Conservation (phyloP, 2,329 filamentous ascomycete genomes). For the Calonectria leucothoes region DNA sequence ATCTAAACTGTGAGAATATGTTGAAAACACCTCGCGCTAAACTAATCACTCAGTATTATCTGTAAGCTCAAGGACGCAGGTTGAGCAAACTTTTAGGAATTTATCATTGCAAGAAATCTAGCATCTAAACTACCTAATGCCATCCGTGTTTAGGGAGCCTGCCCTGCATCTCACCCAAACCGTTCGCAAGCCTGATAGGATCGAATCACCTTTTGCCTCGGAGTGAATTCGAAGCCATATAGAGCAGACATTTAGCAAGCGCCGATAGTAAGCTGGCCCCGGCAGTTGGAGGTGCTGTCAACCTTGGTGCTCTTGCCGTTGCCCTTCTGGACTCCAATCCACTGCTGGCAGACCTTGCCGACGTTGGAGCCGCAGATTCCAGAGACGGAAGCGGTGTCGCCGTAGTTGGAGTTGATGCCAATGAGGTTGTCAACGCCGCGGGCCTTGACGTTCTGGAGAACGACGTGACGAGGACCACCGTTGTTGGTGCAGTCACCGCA, state of each 20-base stretch:
- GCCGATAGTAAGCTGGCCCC: constrained; percentile 11
- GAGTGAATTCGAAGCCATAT: too few relatives aligned
- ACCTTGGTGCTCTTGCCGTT: constrained; percentile 3
- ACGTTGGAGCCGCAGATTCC: constrained; percentile 33
- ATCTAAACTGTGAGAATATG: too few relatives aligned
- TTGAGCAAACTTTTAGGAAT: too few relatives aligned
- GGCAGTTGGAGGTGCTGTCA: constrained; percentile 9
- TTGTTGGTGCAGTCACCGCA: constrained; percentile 42
- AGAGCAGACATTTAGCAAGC: constrained; percentile 16
- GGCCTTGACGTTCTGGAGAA: constrained; percentile 29
- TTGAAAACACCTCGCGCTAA: too few relatives aligned
- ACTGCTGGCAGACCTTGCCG: constrained; percentile 40
- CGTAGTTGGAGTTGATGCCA: constrained; percentile 42
- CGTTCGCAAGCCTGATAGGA: too few relatives aligned
- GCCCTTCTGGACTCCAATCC: constrained; percentile 23
- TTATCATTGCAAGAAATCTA: too few relatives aligned
- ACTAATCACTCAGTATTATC: too few relatives aligned
- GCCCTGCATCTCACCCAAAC: too few relatives aligned
- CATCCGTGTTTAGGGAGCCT: too few relatives aligned
- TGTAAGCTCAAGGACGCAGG: too few relatives aligned
- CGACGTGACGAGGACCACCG: constrained; percentile 35
- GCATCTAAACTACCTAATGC: too few relatives aligned
- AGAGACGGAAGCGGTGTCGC: constrained; percentile 32
- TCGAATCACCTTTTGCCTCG: too few relatives aligned
- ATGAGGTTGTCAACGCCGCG: constrained; percentile 36